These are phyloP conservation scores for Phoma sp. DNA, from an alignment of 2,329 filamentous ascomycete species.

Conservation along the genomic window DNA sequence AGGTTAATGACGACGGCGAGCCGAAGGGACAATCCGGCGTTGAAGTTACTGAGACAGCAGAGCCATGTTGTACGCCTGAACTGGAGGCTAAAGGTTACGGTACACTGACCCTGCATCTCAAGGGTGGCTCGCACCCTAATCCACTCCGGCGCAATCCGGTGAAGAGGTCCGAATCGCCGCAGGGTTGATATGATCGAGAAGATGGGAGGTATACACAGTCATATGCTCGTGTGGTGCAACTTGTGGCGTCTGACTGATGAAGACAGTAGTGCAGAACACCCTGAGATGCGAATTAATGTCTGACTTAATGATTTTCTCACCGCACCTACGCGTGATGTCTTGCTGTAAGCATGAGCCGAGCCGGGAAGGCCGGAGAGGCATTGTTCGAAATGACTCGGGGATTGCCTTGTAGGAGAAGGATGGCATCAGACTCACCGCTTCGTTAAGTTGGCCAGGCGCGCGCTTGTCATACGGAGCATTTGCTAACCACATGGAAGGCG, in stretches of 20 bases:
- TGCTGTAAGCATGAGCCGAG: background rate
- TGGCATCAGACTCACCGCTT: background rate
- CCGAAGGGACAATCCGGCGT: background rate
- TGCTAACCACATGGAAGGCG: background rate
- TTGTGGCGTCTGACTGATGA: too few species aligned
- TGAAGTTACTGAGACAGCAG: background rate
- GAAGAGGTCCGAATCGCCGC: background rate
- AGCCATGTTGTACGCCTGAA: slow-evolving; percentile 17
- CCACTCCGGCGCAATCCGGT: slow-evolving; percentile 30
- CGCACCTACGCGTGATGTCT: background rate
- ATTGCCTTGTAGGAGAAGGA: background rate
- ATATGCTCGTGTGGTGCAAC: background rate
- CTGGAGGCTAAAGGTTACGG: slow-evolving; percentile 29
- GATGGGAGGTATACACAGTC: background rate
- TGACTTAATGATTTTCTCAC: background rate
- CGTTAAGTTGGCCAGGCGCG: background rate
- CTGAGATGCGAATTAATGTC: background rate
- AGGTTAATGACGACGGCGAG: background rate
- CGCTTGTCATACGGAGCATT: background rate
- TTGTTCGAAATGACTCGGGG: background rate
- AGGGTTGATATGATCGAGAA: slow-evolving; percentile 2
- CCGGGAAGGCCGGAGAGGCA: too few species aligned
- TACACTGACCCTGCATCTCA: slow-evolving; percentile 19
- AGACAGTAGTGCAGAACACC: background rate
- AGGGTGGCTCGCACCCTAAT: slow-evolving; percentile 23